Conservation (phyloP, 331 rosid genomes). For the Cucumis variabilis region DNA sequence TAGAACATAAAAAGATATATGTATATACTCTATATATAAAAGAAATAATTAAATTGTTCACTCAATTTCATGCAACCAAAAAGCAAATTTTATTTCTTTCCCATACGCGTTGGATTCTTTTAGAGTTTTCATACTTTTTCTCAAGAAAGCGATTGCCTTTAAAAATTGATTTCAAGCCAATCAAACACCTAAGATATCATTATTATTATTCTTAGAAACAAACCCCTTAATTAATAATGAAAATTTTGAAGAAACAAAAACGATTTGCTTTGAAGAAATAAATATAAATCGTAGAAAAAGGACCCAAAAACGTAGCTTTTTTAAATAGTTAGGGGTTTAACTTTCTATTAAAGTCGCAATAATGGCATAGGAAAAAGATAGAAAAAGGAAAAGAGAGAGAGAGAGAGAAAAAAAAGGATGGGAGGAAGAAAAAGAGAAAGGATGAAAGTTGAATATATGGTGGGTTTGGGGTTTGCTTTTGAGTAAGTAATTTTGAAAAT, state of each 20-base stretch:
- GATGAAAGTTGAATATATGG: constrained; percentile 32
- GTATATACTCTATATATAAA: background rate
- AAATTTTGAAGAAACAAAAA: no score
- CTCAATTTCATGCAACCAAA: background rate
- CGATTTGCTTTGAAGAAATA: background rate
- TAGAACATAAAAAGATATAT: background rate
- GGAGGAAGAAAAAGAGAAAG: background rate
- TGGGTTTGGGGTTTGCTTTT: constrained; percentile 35
- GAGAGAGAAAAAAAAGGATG: background rate
- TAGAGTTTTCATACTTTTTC: background rate
- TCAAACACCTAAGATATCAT: background rate
- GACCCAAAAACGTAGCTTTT: constrained; percentile 36
- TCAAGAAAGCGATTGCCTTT: background rate
- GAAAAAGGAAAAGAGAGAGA: background rate
- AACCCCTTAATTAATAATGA: background rate
- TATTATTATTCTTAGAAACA: background rate
- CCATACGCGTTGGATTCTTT: background rate
- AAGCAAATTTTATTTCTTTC: background rate
- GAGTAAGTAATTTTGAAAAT: constrained; percentile 41
- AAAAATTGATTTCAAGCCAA: background rate
- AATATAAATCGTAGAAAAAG: constrained; percentile 6
- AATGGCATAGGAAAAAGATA: background rate
- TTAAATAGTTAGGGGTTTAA: constrained; percentile 49
- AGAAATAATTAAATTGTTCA: background rate
- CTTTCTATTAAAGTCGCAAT: constrained; percentile 49